These are phyloP conservation scores for Prosopis cineraria DNA, from an alignment of 306 rosid species.

Conservation along the genomic window DNA sequence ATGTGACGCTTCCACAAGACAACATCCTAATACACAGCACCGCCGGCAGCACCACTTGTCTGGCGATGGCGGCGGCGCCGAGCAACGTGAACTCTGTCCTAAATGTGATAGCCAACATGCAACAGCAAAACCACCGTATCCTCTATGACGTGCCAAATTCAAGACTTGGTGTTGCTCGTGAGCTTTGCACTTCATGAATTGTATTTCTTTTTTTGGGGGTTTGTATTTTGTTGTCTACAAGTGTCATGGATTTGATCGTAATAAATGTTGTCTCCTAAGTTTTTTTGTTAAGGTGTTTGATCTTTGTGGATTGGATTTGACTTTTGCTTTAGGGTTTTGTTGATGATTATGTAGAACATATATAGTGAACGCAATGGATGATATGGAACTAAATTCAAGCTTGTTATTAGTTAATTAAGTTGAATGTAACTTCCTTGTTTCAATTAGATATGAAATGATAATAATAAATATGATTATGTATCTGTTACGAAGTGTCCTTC, in stretches of 20 bases:
- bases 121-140: constrained; percentile 89
- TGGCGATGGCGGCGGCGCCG: constrained; percentile 87
- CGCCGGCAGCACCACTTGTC: constrained; percentile 66
- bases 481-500: constrained; percentile 13
- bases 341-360: constrained; percentile 24
- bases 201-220: neutral
- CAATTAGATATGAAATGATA: constrained; percentile 10
- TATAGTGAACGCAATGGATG: neutral
- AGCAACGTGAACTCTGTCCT: constrained; percentile 83
- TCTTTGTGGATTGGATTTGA: constrained; percentile 16
- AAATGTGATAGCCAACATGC: constrained; percentile 91
- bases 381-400: constrained; percentile 25
- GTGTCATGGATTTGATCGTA: neutral
- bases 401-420: neutral
- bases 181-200: constrained; percentile 56
- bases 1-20: constrained; percentile 77
- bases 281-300: constrained; percentile 7
- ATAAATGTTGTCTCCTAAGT: constrained; percentile 9
- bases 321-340: constrained; percentile 29
- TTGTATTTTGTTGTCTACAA: no score
- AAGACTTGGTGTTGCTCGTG: constrained; percentile 85
- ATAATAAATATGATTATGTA: neutral
- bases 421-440: neutral
- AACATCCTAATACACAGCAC: constrained; percentile 83
- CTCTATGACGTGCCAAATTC: constrained; percentile 81